Evolutionary conservation across 1,284 basidiomycete species (phyloP).

Genomic region (Leccinum subspadiceum): DNA sequence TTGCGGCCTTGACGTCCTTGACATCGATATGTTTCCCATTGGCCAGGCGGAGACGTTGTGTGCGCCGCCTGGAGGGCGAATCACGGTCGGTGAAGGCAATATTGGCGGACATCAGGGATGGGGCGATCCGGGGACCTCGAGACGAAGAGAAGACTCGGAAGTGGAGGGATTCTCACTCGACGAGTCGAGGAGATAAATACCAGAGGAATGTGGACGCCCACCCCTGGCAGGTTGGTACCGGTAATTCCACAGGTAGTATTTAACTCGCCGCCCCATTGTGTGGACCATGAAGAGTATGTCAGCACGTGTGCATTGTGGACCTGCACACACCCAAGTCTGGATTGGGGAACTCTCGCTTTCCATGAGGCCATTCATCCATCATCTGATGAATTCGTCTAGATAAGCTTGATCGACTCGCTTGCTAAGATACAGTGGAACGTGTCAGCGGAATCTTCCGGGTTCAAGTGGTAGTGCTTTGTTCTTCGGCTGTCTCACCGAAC

Average conservation of each 20-base stretch:
- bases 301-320: slow-evolving; percentile 25
- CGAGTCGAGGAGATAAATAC: slow-evolving; percentile 7
- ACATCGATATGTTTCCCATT: slow-evolving; percentile 14
- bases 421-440: slow-evolving; percentile 11
- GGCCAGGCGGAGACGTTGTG: slow-evolving; percentile 16
- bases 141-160: background rate
- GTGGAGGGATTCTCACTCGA: slow-evolving; percentile 1
- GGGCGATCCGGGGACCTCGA: background rate
- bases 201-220: background rate
- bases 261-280: slow-evolving; percentile 21
- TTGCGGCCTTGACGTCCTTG: slow-evolving; percentile 16
- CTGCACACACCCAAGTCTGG: slow-evolving; percentile 20
- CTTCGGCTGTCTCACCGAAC: slow-evolving; percentile 1
- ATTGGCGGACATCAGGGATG: slow-evolving; percentile 18
- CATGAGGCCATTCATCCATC: slow-evolving; percentile 24
- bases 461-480: slow-evolving; percentile 8
- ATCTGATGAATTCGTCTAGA: slow-evolving; percentile 6
- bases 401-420: slow-evolving; percentile 7
- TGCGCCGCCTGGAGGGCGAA: slow-evolving; percentile 7
- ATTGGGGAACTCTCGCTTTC: slow-evolving; percentile 13
- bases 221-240: background rate
- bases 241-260: slow-evolving; percentile 19
- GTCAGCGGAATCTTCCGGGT: slow-evolving; percentile 19
- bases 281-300: slow-evolving; percentile 10
- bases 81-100: slow-evolving; percentile 1